Evolutionary conservation across 139 green algal species (phyloP), one percentile per base, ranked within the genome.

Genomic region (Nannochloris sp.): DNA sequence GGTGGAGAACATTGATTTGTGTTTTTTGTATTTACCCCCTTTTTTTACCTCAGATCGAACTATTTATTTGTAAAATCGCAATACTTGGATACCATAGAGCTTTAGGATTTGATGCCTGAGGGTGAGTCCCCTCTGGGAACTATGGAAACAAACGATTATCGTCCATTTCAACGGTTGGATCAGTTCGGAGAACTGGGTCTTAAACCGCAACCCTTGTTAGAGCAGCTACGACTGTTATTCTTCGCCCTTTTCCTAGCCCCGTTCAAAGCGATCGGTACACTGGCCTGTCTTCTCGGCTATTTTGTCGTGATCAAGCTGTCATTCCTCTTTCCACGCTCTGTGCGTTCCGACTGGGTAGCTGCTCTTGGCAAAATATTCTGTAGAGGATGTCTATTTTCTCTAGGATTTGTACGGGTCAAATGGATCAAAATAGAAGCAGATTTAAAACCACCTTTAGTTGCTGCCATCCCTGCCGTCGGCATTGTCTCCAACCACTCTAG

Each of bases 401-500:
- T 90, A n/a, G 88, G 88, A 7, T 93, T 95, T 61, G 64, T 80
- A 37, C 64, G 35, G 10, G 75, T 91, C 8, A 61, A 67, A 6
- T 89, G 83, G 73, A 46, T 79, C 35, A 36, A 54, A 4, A 51
- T 86, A 15, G 70, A 36, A 29, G 30, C n/a, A 48, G 29, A 4
- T 58, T 53, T 2, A 1, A 34, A n/a, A 36, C 54, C n/a, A 1
- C 64, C 27, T 25, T 33, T 15, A 39, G 39, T 36, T n/a, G 60
- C 13, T 66, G 34, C 37, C 30, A 46, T 27, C 47, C 71, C 4
- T 48, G 23, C 24, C 63, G 57, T 7, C 42, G 79, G 57, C 15
- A 82, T 95, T 23, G 81, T 96, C 4, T 86, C 74, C 42, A 96
- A 96, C 68, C 89, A 94, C 71, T 61, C 79, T 37, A 77, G 77